phyloP scores from a whole-genome alignment of 106 monocot species.

The Dactylorhiza incarnata region DNA sequence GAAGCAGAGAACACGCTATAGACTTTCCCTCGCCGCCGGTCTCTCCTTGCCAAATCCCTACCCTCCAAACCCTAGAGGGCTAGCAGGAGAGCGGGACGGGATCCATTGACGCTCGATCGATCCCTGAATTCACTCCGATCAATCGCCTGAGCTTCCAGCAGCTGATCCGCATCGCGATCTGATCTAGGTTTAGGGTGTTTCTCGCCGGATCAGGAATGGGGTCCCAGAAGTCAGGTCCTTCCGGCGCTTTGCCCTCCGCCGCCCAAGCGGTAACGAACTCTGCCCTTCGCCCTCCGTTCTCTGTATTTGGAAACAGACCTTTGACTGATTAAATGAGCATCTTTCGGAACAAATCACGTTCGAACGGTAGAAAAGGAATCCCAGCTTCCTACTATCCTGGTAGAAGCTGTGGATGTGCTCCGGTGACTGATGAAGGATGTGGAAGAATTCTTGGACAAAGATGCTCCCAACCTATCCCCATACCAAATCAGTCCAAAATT shows the following conservation, averaged over 20 bases:
- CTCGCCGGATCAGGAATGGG: slow-evolving; percentile 1
- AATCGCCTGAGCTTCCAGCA: neutral
- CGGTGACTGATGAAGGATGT: slow-evolving; percentile 47
- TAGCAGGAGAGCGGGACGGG: neutral
- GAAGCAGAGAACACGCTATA: neutral
- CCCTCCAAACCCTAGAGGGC: neutral
- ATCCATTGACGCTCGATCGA: neutral
- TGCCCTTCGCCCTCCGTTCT: neutral
- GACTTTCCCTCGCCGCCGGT: neutral
- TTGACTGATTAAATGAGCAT: no score
- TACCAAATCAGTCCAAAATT: neutral
- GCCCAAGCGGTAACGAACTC: slow-evolving; percentile 7
- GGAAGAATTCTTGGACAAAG: slow-evolving; percentile 58
- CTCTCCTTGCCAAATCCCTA: slow-evolving; percentile 5
- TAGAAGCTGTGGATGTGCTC: slow-evolving; percentile 49
- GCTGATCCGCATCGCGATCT: neutral
- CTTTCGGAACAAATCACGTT: neutral
- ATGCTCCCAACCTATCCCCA: slow-evolving; percentile 42
- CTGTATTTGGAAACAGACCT: neutral
- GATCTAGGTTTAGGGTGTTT: neutral
- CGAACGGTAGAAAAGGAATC: neutral
- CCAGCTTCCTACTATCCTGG: slow-evolving; percentile 20
- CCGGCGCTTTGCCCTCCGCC: slow-evolving; percentile 11
- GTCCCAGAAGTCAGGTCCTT: slow-evolving; percentile 1
- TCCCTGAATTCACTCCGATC: neutral